Evolutionary conservation across 2,329 filamentous ascomycete genomes (phyloP).

Genomic region (Ophiocordyceps australis): DNA sequence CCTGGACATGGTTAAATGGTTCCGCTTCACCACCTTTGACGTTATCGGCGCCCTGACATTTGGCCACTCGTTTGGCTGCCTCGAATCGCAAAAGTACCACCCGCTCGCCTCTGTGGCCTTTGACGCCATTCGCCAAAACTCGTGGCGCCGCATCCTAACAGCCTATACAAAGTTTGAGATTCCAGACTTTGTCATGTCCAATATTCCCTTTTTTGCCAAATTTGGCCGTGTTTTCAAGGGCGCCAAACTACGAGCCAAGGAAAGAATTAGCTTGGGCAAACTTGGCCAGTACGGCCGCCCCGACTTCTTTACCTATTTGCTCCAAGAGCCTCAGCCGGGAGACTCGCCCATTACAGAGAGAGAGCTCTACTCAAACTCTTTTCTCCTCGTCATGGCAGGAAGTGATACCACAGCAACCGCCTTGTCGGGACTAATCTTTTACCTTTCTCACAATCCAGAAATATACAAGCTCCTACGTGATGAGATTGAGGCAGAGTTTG

Average conservation of each 20-base stretch:
- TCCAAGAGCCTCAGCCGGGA: constrained; percentile 11
- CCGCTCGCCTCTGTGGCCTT: constrained; percentile 9
- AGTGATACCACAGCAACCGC: constrained; percentile 16
- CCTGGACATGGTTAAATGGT: constrained; percentile 13
- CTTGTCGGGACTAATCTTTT: constrained; percentile 11
- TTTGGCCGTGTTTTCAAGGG: no score
- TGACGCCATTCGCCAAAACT: constrained; percentile 1
- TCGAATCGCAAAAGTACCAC: constrained; percentile 10
- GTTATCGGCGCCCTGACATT: constrained; percentile 22
- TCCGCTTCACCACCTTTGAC: constrained; percentile 20
- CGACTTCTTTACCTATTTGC: constrained; percentile 11
- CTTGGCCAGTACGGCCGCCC: constrained; percentile 4
- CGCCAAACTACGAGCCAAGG: no score
- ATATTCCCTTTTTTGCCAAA: constrained; percentile 6
- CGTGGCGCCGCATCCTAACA: constrained; percentile 3
- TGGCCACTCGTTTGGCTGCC: constrained; percentile 19
- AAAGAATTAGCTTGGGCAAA: no score
- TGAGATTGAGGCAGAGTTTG: constrained; percentile 17
- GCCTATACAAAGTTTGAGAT: constrained; percentile 1
- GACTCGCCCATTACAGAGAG: constrained; percentile 10
- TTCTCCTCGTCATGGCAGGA: constrained; percentile 10
- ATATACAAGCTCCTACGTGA: constrained; percentile 11
- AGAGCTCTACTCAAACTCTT: constrained; percentile 13
- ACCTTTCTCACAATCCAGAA: constrained; percentile 11
- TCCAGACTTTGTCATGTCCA: not conserved